Evolutionary conservation across 768 basidiomycete species (phyloP).

Genomic region (Tricholoma matsutake): DNA sequence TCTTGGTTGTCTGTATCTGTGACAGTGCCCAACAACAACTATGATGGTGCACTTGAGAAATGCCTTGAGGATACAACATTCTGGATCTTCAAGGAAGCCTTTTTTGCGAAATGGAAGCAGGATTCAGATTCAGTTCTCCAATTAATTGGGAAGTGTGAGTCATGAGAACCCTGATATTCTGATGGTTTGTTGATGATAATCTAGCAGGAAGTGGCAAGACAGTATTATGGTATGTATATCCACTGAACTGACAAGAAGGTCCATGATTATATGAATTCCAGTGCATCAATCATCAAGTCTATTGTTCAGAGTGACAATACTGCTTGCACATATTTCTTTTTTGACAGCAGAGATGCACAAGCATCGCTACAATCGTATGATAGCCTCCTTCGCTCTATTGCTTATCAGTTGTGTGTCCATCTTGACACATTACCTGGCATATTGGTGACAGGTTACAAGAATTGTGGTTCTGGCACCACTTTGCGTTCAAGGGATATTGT

Average conservation of each 20-base stretch:
- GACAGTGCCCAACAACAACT: background rate
- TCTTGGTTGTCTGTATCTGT: background rate
- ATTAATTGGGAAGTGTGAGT: background rate
- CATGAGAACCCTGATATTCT: background rate
- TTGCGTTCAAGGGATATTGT: background rate
- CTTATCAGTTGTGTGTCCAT: no score
- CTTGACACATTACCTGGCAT: background rate
- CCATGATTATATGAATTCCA: background rate
- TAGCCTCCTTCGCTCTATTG: no score
- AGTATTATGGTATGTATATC: background rate
- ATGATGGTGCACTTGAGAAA: background rate
- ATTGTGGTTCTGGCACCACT: no score
- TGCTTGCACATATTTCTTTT: no score
- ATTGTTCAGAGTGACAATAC: no score
- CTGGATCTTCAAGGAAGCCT: background rate
- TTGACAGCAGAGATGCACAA: no score
- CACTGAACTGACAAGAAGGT: no score
- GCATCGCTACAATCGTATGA: no score
- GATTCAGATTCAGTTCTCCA: background rate
- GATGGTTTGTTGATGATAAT: background rate
- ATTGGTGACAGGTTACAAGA: background rate
- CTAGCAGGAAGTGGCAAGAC: background rate
- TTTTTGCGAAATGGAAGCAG: background rate
- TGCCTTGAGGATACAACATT: background rate
- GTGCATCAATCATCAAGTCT: no score